Evolutionary conservation across 2,329 filamentous ascomycete genomes (phyloP), one percentile per base, ranked within the genome.

Genomic region (Venturia asperata): DNA sequence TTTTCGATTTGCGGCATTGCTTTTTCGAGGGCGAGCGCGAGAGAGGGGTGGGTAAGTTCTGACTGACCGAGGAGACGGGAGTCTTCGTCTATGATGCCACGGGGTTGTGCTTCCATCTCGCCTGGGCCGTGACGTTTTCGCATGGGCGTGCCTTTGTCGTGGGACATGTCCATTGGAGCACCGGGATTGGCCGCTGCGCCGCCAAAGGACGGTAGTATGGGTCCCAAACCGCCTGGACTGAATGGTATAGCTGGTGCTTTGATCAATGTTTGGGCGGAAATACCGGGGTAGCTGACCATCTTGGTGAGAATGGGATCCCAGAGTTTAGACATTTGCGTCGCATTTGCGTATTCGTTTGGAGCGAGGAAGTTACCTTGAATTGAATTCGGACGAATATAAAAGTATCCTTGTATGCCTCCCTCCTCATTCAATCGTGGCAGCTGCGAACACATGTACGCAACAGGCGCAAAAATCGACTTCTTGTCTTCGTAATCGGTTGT

Each of bases 401-500:
- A 65, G 47, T 66, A 65, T 27, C 65, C 65, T 39, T 56, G 41
- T 15, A 64, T 43, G 3, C 60, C 60, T 11, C 41, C 52, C n/a
- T 58, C 65, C 30, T 64, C 34, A 19, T 58, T 58, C n/a, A 65
- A 34, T n/a, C 21, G n/a, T 19, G 61, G 61, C 15, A 66, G 34
- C 21, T 65, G 43, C 42, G 19, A 27, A 63, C 43, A 61, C 27
- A 65, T 39, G 37, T 66, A 65, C 1, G 65, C 65, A 21, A 49
- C 49, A 5, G 65, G 45, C 7, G 62, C 30, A 41, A 3, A 66
- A 17, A 66, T 47, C 15, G n/a, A 19, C 10, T 55, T 39, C 11
- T 42, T 56, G 30, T 66, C 61, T 17, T 63, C 61, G 30, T 65
- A 65, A 9, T 42, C 61, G 34, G 65, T 65, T 17, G 27, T 65